phyloP scores from a whole-genome alignment of 2,329 filamentous ascomycete species.

The Thielaviopsis punctulata region DNA sequence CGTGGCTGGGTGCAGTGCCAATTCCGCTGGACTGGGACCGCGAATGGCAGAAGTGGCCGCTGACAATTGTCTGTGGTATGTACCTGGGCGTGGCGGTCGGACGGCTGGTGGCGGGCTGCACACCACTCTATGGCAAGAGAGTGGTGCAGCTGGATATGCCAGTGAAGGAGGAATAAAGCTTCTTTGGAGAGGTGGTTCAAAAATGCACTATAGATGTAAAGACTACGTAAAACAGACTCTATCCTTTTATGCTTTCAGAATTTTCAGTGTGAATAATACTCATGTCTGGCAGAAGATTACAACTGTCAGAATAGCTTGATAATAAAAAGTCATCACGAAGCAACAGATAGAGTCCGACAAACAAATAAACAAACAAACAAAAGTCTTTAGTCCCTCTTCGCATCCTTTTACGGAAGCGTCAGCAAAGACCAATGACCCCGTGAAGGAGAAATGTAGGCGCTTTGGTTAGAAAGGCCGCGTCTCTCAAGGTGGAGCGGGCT shows the following conservation, averaged over 20 bases:
- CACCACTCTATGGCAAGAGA: slow-evolving; percentile 28
- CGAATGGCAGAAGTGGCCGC: slow-evolving; percentile 97
- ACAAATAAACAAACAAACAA: no score
- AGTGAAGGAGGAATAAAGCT: slow-evolving; percentile 18
- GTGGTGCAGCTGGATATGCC: slow-evolving; percentile 16
- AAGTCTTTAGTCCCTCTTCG: slow-evolving; percentile 3
- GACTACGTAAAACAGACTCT: background rate
- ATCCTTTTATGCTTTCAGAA: slow-evolving; percentile 11
- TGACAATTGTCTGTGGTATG: slow-evolving; percentile 71
- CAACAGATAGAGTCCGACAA: background rate
- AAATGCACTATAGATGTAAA: background rate
- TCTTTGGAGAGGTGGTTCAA: background rate
- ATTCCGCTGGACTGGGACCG: slow-evolving; percentile 97
- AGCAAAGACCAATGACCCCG: slow-evolving; percentile 3
- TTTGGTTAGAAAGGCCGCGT: background rate
- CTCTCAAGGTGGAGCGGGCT: no score
- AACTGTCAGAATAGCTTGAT: background rate
- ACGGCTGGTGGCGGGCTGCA: slow-evolving; percentile 38
- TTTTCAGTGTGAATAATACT: slow-evolving; percentile 13
- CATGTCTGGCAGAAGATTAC: slow-evolving; percentile 3
- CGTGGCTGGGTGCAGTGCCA: slow-evolving; percentile 85
- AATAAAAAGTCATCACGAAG: slow-evolving; percentile 11
- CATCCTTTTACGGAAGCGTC: background rate
- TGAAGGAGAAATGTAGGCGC: no score
- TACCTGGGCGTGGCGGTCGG: slow-evolving; percentile 66